These are phyloP conservation scores for Priceomyces melissophilus DNA, from an alignment of 805 yeast genomes.

Conservation along the genomic window DNA sequence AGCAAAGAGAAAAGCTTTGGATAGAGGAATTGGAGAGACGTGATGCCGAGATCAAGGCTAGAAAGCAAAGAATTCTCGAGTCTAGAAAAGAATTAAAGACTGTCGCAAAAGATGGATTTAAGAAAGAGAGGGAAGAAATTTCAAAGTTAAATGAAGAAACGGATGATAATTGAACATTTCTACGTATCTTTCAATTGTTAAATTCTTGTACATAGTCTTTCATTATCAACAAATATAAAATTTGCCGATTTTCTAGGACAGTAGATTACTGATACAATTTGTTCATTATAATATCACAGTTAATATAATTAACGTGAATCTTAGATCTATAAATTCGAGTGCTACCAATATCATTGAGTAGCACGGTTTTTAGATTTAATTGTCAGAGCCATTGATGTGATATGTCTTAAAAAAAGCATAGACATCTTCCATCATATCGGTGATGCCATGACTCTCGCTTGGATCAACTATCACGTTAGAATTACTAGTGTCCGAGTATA, in stretches of 20 bases:
- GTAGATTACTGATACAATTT: too few relatives aligned
- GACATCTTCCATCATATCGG: conserved; percentile 51
- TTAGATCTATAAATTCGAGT: too few relatives aligned
- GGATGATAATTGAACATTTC: not conserved
- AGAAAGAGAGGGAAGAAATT: conserved; percentile 18
- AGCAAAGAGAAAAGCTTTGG: conserved; percentile 82
- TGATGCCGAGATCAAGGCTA: conserved; percentile 65
- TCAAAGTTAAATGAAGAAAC: conserved; percentile 4
- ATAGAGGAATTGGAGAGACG: conserved; percentile 86
- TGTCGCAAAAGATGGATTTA: conserved; percentile 34
- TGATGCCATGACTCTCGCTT: conserved; percentile 50
- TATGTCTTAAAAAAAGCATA: conserved; percentile 47
- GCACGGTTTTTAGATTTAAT: conserved; percentile 12
- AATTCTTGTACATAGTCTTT: too few relatives aligned
- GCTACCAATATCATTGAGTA: too few relatives aligned
- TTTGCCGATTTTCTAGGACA: too few relatives aligned
- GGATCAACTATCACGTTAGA: conserved; percentile 15
- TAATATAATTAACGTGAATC: too few relatives aligned
- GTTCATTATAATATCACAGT: too few relatives aligned
- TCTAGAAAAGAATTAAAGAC: conserved; percentile 45
- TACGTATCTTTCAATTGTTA: too few relatives aligned
- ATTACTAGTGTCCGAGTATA: conserved; percentile 43
- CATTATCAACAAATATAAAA: too few relatives aligned
- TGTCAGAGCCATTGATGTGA: conserved; percentile 42
- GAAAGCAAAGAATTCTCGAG: conserved; percentile 64